Conservation (phyloP, 495 filamentous ascomycete species). For the Alectoria sarmentosa region DNA sequence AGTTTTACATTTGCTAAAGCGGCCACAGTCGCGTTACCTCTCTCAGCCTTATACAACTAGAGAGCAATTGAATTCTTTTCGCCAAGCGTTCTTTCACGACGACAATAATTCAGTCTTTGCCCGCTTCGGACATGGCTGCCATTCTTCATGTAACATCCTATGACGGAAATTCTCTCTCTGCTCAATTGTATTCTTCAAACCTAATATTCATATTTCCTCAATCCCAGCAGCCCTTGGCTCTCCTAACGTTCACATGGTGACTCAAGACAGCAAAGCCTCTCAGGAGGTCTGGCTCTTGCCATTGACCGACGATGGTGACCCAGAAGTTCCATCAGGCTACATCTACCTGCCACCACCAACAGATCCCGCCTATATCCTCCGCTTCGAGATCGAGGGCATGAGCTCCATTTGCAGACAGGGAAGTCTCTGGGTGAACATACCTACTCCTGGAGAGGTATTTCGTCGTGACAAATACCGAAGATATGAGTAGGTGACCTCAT, state of each 20-base stretch:
- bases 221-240: neutral
- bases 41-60: too few relatives aligned
- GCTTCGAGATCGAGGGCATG: slow-evolving; percentile 91
- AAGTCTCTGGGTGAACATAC: slow-evolving; percentile 93
- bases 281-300: slow-evolving; percentile 72
- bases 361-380: slow-evolving; percentile 63
- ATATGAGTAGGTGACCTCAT: slow-evolving; percentile 61
- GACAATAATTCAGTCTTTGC: too few relatives aligned
- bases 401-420: slow-evolving; percentile 93
- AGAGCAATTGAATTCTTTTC: too few relatives aligned
- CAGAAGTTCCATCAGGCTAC: slow-evolving; percentile 81
- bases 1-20: too few relatives aligned
- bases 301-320: slow-evolving; percentile 85
- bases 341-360: slow-evolving; percentile 80
- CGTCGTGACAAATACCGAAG: slow-evolving; percentile 69
- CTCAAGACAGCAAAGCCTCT: neutral
- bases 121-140: too few relatives aligned
- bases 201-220: neutral
- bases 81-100: too few relatives aligned
- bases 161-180: too few relatives aligned
- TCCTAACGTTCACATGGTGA: slow-evolving; percentile 5
- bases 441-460: slow-evolving; percentile 65
- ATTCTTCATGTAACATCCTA: too few relatives aligned
- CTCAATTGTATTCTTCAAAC: neutral
- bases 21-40: too few relatives aligned